Base-by-base conservation (phyloP, 306 rosid genomes). In the Vicia faba region DNA sequence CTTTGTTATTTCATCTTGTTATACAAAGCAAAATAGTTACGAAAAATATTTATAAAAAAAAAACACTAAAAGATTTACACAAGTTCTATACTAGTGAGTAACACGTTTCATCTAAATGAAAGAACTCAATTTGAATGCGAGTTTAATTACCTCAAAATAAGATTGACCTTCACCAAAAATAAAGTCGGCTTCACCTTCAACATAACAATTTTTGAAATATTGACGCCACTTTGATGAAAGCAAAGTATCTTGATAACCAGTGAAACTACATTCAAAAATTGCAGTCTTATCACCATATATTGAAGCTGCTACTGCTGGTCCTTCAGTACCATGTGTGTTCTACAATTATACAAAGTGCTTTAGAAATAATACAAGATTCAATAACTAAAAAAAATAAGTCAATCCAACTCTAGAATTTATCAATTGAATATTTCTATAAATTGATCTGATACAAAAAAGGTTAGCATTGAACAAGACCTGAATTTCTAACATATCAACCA, bases 241-340 rank as follows among this genome's bases (percentile, higher is more conserved):
- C 0, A 55, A 55, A 5, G 61, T 55, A 55, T 55, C 61, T 55
- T 55, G 61, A 55, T 55, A 55, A 13, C 61, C 38, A 6, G n/a
- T 12, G 0, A 55, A 55, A 12, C 19, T 26, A 26, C 61, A 55
- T 3, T 55, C 61, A 7, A 26, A 26, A 12, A 55, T 6, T 6
- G 38, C 61, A 12, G 61, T 2, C 5, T 55, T 55, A 55, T 55
- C 61, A 12, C 61, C 38, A 26, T 55, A 55, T 55, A 55, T 12
- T 1, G 11, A 12, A 26, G 38, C 61, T 5, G 61, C 61, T 25
- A 55, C 38, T 26, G 61, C 61, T 6, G 36, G 61, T 55, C 38
- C 61, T 0, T 55, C 2, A 26, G 0, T 0, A 12, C 61, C 61
- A 55, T 3, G 29, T 12, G 16, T 61, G 2, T 55, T 55, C 38